Conservation (phyloP, 495 filamentous ascomycete genomes). For the Aspergillus steynii region DNA sequence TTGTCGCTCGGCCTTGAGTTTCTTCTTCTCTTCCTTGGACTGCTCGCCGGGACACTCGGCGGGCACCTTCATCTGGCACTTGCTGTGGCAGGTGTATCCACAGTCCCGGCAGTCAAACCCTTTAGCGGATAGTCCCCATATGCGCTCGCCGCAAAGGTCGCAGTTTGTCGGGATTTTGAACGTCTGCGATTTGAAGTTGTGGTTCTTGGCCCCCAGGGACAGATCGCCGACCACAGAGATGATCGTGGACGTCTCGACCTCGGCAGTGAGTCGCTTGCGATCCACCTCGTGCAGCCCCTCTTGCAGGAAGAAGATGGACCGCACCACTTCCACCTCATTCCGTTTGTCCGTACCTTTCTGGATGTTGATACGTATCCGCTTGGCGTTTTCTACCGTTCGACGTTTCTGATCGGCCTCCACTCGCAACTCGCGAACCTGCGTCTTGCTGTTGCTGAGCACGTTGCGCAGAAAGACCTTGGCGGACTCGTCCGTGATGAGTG, state of each 20-base stretch:
- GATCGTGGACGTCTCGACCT: constrained; percentile 90
- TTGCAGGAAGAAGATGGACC: constrained; percentile 72
- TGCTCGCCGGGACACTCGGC: constrained; percentile 93
- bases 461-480: constrained; percentile 92
- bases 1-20: constrained; percentile 79
- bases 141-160: constrained; percentile 91
- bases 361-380: constrained; percentile 69
- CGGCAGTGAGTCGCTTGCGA: constrained; percentile 78
- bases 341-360: constrained; percentile 80
- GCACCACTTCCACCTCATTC: constrained; percentile 78
- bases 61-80: constrained; percentile 98
- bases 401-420: constrained; percentile 81
- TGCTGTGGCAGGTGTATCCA: constrained; percentile 96
- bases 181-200: constrained; percentile 95
- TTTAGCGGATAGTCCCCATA: constrained; percentile 95
- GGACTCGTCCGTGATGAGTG: constrained; percentile 76
- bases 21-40: constrained; percentile 91
- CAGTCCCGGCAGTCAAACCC: constrained; percentile 95
- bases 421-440: constrained; percentile 72
- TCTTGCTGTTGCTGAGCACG: constrained; percentile 84
- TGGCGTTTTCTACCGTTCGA: constrained; percentile 75
- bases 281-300: constrained; percentile 88
- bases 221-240: constrained; percentile 84
- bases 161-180: constrained; percentile 99
- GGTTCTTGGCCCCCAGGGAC: constrained; percentile 84